phyloP scores from a whole-genome alignment of 2,329 filamentous ascomycete genomes.

The Phaeosphaeria sp. region DNA sequence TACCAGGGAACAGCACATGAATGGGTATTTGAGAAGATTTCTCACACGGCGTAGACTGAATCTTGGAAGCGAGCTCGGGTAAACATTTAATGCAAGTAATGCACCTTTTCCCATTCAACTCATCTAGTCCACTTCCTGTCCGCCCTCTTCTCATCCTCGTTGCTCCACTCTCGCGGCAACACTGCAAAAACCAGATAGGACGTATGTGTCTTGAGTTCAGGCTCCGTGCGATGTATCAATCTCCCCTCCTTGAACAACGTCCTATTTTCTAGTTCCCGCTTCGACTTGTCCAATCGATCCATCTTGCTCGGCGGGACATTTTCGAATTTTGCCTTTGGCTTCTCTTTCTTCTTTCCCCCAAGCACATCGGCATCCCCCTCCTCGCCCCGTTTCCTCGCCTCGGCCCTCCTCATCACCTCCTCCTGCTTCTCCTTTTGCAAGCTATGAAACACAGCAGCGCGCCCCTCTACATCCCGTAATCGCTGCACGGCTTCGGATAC shows the following conservation, averaged over 20 bases:
- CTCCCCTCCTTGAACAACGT: slow-evolving; percentile 73
- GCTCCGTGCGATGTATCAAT: slow-evolving; percentile 79
- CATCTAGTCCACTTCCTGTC: slow-evolving; percentile 49
- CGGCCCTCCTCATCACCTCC: slow-evolving; percentile 52
- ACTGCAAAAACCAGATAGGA: slow-evolving; percentile 96
- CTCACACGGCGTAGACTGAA: not conserved
- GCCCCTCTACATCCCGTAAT: slow-evolving; percentile 74
- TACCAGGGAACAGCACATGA: slow-evolving; percentile 2
- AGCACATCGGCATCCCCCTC: slow-evolving; percentile 4
- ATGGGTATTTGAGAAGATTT: not conserved
- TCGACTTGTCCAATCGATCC: slow-evolving; percentile 35
- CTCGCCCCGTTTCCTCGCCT: slow-evolving; percentile 40
- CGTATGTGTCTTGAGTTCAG: slow-evolving; percentile 93
- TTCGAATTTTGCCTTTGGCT: slow-evolving; percentile 13
- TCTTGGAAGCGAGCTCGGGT: not conserved
- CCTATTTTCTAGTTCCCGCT: slow-evolving; percentile 40
- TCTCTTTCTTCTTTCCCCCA: slow-evolving; percentile 24
- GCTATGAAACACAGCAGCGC: slow-evolving; percentile 69
- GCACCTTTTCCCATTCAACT: not conserved
- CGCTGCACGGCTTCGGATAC: slow-evolving; percentile 81
- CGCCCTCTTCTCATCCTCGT: slow-evolving; percentile 76
- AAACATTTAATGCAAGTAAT: not conserved
- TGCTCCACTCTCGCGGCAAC: slow-evolving; percentile 84
- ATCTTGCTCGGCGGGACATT: slow-evolving; percentile 37
- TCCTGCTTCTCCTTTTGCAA: slow-evolving; percentile 49